These are phyloP conservation scores for Wakefieldia striispora DNA, from an alignment of 768 basidiomycete genomes.

Conservation along the genomic window DNA sequence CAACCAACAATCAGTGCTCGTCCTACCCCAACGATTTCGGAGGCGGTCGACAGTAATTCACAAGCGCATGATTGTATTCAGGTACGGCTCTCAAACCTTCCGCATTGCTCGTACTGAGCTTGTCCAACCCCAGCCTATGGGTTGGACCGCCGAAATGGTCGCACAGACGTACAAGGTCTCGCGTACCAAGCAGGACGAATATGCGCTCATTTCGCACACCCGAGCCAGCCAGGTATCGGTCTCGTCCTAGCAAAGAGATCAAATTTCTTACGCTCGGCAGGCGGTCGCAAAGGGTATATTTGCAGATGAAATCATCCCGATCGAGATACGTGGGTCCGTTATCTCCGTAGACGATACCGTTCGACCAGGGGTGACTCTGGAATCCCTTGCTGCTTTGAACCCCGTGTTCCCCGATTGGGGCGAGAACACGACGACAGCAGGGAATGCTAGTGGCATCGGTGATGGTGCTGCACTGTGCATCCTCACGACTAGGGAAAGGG, in stretches of 20 bases:
- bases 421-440: slow-evolving; percentile 67
- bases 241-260: background rate
- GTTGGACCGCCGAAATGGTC: slow-evolving; percentile 93
- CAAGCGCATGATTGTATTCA: slow-evolving; percentile 77
- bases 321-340: slow-evolving; percentile 66
- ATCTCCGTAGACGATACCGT: slow-evolving; percentile 85
- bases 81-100: slow-evolving; percentile 26
- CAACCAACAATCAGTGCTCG: slow-evolving; percentile 49
- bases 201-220: slow-evolving; percentile 83
- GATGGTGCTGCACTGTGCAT: slow-evolving; percentile 90
- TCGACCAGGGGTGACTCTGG: slow-evolving; percentile 74
- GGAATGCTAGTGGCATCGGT: slow-evolving; percentile 85
- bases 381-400: slow-evolving; percentile 76
- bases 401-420: slow-evolving; percentile 87
- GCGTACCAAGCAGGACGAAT: slow-evolving; percentile 83
- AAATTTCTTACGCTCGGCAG: slow-evolving; percentile 29
- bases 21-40: slow-evolving; percentile 67
- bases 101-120: background rate
- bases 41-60: slow-evolving; percentile 53
- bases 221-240: slow-evolving; percentile 62
- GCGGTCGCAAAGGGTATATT: slow-evolving; percentile 73
- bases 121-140: slow-evolving; percentile 65
- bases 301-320: slow-evolving; percentile 84
- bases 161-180: slow-evolving; percentile 76
- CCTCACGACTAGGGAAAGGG: slow-evolving; percentile 75